A percentile compares a stretch with the other conserved stretches of the same genome.
These are phyloP conservation scores for Pseudogymnoascus sp. DNA, from an alignment of 2,329 filamentous ascomycete genomes.

Conservation along the genomic window DNA sequence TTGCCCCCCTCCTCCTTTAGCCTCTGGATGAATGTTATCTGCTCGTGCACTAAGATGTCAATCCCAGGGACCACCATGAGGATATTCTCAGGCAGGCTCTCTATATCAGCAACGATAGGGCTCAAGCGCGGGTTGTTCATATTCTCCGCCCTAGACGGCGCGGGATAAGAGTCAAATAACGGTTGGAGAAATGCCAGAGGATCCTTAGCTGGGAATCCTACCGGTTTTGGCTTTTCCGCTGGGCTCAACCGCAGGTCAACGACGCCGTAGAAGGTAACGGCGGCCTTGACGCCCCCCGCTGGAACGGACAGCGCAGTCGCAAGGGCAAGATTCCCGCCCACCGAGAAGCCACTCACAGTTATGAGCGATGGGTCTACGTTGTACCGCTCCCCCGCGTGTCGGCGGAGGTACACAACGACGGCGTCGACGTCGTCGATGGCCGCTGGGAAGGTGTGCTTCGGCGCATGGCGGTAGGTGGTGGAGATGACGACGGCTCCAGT, in stretches of 20 bases:
- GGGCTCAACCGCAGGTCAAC: background rate
- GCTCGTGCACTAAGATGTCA: conserved; percentile 35
- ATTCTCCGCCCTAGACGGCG: conserved; percentile 22
- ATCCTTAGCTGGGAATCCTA: conserved; percentile 25
- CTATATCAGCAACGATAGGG: conserved; percentile 28
- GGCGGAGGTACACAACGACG: conserved; percentile 32
- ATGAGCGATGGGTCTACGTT: conserved; percentile 32
- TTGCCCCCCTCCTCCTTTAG: conserved; percentile 23
- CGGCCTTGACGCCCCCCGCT: background rate
- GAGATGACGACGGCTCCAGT: conserved; percentile 35
- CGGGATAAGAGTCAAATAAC: conserved; percentile 37
- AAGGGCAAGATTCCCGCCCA: conserved; percentile 37
- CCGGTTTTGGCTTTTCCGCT: background rate
- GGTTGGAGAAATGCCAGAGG: conserved; percentile 32
- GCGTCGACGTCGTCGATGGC: conserved; percentile 35
- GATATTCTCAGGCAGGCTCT: conserved; percentile 31
- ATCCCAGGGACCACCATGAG: conserved; percentile 33
- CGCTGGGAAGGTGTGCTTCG: conserved; percentile 28
- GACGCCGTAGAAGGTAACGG: background rate
- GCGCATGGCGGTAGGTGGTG: conserved; percentile 29
- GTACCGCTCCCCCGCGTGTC: conserved; percentile 30
- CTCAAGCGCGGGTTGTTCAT: conserved; percentile 30
- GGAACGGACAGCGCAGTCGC: background rate
- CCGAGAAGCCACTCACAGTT: conserved; percentile 37
- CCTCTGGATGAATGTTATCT: conserved; percentile 31